These are phyloP conservation scores for Bolboschoenoplectus hybrid DNA, from an alignment of 202 grass and related monocot genomes.

Conservation along the genomic window DNA sequence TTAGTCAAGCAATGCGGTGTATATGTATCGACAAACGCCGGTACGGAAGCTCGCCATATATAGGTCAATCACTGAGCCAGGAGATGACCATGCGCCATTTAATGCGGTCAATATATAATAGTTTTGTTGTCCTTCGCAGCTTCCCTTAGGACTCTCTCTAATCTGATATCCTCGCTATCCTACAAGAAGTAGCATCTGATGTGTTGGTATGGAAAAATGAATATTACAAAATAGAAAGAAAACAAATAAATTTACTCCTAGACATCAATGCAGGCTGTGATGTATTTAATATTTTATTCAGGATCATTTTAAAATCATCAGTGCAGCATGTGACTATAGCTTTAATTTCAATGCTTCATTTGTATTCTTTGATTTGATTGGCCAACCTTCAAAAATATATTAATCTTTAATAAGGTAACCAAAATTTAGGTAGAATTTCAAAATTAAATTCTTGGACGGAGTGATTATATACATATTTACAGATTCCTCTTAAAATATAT, in stretches of 20 bases:
- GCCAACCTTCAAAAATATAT: no score
- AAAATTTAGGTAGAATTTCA: no score
- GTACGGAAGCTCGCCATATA: conserved; percentile 73
- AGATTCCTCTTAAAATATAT: no score
- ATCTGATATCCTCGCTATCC: conserved; percentile 51
- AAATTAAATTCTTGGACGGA: no score
- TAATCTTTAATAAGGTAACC: no score
- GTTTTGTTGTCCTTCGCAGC: conserved; percentile 62
- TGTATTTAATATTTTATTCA: neutral
- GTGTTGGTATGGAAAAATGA: neutral
- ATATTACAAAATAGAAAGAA: neutral
- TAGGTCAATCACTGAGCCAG: conserved; percentile 62
- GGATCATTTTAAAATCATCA: neutral
- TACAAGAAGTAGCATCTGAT: conserved; percentile 34
- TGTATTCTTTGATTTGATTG: no score
- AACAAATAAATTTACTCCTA: neutral
- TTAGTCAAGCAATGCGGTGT: conserved; percentile 54
- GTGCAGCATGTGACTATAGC: neutral
- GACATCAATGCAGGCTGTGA: neutral
- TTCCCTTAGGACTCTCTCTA: conserved; percentile 50
- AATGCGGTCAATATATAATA: conserved; percentile 80
- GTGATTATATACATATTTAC: no score
- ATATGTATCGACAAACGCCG: conserved; percentile 56
- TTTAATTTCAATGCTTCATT: no score
- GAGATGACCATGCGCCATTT: conserved; percentile 67